Base-by-base conservation (phyloP, 495 filamentous ascomycete species). In the Hypoxylon rickii region DNA sequence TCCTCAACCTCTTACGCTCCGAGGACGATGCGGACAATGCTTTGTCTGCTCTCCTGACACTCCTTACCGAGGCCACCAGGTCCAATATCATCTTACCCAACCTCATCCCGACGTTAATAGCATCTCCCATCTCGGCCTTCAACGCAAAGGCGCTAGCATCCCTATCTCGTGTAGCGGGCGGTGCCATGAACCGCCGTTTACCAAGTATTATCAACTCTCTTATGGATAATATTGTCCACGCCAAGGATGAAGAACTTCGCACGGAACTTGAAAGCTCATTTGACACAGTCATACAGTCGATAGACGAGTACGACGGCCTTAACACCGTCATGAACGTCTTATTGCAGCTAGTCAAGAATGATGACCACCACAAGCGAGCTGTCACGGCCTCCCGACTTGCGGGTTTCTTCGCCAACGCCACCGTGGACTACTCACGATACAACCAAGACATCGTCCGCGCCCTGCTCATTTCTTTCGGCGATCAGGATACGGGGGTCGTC, bases 21-120 rank as follows among this genome's bases (percentile, higher is more conserved):
- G 89, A 96, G 58, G 85, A 89, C 2, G 85, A 94, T 34, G 94
- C 95, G 3, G 85, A 96, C 59, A 96, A 96, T 68, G 94, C 94
- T 4, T 76, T 98, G 15, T 89, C 92, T 16, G 95, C 94, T 21
- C 81, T 98, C 18, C 78, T 98, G 46, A 98, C 94, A 0, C 77
- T 98, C 21, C 84, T 98, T 31, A 97, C 91, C 0, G 95, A 98
- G 71, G 85, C 92, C 12, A 94, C 90, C 1, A 83, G 94, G 46
- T 93, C 92, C 16, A 97, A 96, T 67, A 91, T 96, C 59, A 98
- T 98, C 60, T 79, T 98, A 34, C 94, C 94, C 24, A 96, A 93
- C 72, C 88, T 98, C 24, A 89, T 98, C 44, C 94, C 94, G 0
- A 97, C 91, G 0, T 79, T 98, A 17, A 86, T 96, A 47, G 81